A percentile compares a stretch with the other conserved stretches of the same genome.
phyloP scores from a whole-genome alignment of 371 early-diverging fungal genomes.

The Apophysomyces elegans region DNA sequence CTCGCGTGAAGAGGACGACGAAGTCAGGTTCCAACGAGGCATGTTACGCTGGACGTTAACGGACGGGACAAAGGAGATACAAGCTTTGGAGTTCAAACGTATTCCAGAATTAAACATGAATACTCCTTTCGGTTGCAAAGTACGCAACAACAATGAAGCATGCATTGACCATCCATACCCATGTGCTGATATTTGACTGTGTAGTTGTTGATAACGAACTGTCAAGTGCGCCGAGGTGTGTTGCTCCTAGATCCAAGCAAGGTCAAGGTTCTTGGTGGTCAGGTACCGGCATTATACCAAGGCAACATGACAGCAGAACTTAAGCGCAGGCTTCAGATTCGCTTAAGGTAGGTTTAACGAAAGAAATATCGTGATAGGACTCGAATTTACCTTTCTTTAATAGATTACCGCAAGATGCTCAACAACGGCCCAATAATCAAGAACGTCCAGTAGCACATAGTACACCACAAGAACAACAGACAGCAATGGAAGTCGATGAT shows the following conservation, averaged over 20 bases:
- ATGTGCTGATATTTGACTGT: too few relatives aligned
- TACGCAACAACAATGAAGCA: conserved; percentile 5
- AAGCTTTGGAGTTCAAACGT: conserved; percentile 37
- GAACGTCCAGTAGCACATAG: neutral
- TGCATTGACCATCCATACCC: too few relatives aligned
- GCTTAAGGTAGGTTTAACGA: conserved; percentile 20
- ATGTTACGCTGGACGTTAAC: conserved; percentile 40
- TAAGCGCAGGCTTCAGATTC: conserved; percentile 27
- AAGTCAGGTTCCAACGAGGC: conserved; percentile 34
- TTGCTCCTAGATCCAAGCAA: conserved; percentile 31
- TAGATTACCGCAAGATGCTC: neutral
- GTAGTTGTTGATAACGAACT: conserved; percentile 39
- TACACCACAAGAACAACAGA: neutral
- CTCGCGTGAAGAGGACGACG: conserved; percentile 20
- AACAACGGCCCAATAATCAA: neutral
- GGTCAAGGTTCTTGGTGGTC: conserved; percentile 40
- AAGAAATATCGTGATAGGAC: neutral
- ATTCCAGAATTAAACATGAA: conserved; percentile 33
- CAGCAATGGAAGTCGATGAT: neutral
- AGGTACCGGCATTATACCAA: conserved; percentile 31
- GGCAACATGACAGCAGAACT: conserved; percentile 37
- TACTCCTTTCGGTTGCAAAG: conserved; percentile 51
- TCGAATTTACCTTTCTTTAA: neutral
- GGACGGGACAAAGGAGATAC: conserved; percentile 37
- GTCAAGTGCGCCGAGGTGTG: conserved; percentile 39